Conservation (phyloP, 768 basidiomycete species). For the Agrocybe pediades region DNA sequence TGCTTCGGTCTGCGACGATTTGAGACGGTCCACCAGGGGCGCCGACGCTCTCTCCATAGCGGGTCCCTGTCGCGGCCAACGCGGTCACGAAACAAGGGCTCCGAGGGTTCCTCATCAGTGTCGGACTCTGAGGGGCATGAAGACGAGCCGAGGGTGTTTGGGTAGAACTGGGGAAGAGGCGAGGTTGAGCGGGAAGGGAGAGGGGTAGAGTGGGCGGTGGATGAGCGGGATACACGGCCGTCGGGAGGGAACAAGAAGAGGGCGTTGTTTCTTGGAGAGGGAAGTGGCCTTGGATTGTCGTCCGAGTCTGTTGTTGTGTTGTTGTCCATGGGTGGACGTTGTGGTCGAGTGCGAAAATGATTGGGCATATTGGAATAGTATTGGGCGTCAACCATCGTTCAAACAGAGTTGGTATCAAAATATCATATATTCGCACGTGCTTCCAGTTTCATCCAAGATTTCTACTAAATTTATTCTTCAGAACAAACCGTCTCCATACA, state of each 20-base stretch:
- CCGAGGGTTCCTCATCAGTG: constrained; percentile 49
- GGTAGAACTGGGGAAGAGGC: constrained; percentile 56
- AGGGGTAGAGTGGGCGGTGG: constrained; percentile 65
- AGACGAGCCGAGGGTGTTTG: constrained; percentile 44
- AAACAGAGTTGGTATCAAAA: constrained; percentile 6
- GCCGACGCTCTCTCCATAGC: constrained; percentile 42
- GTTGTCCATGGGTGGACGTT: constrained; percentile 10
- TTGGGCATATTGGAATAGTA: not conserved
- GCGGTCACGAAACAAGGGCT: constrained; percentile 41
- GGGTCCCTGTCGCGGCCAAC: constrained; percentile 27
- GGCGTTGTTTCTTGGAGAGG: constrained; percentile 32
- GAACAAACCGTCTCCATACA: constrained; percentile 53
- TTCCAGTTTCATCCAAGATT: not conserved
- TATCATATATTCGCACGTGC: constrained; percentile 5
- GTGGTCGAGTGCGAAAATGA: constrained; percentile 9
- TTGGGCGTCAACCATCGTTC: not conserved
- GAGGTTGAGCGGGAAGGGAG: constrained; percentile 63
- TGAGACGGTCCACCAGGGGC: constrained; percentile 60
- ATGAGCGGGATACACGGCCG: constrained; percentile 41
- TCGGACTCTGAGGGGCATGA: constrained; percentile 65
- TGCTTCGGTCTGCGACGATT: constrained; percentile 52
- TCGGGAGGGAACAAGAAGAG: constrained; percentile 36
- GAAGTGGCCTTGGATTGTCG: constrained; percentile 24
- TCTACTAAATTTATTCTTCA: constrained; percentile 21
- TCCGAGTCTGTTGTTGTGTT: constrained; percentile 42